These are phyloP conservation scores for Hymenoscyphus fraxineus DNA, from an alignment of 2,329 filamentous ascomycete genomes.

Conservation along the genomic window DNA sequence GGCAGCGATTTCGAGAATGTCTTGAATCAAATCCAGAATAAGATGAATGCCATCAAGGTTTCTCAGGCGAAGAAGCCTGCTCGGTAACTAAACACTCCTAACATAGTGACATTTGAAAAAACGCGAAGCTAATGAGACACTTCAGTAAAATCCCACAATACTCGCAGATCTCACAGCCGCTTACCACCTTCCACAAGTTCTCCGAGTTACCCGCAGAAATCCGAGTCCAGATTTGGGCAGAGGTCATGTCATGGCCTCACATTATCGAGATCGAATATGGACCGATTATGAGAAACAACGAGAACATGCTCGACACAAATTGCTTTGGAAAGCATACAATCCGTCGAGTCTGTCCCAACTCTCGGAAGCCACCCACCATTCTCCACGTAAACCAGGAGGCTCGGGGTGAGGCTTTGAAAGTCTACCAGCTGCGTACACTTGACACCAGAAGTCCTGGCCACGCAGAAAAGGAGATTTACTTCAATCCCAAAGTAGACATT, in stretches of 20 bases:
- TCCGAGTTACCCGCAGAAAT: neutral
- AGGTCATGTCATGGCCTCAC: neutral
- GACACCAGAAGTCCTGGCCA: neutral
- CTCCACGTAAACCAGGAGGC: neutral
- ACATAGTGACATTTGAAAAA: neutral
- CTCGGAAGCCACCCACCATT: neutral
- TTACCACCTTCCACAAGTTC: neutral
- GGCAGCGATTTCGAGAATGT: neutral
- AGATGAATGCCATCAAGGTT: neutral
- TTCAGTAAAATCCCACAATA: neutral
- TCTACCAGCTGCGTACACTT: slow-evolving; percentile 1
- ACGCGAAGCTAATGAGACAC: neutral
- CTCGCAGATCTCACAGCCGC: neutral
- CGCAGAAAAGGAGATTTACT: slow-evolving; percentile 9
- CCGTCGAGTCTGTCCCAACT: neutral
- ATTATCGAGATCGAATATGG: slow-evolving; percentile 10
- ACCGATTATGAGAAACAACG: neutral
- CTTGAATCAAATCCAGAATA: neutral
- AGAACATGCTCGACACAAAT: neutral
- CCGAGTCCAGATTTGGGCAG: neutral
- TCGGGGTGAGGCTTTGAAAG: neutral
- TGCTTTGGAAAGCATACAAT: neutral
- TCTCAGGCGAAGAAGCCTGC: neutral
- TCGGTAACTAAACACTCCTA: neutral
- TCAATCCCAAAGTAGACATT: slow-evolving; percentile 11